Evolutionary conservation across 176 grass and related monocot genomes (phyloP).

Genomic region (Oryza glumipatula): DNA sequence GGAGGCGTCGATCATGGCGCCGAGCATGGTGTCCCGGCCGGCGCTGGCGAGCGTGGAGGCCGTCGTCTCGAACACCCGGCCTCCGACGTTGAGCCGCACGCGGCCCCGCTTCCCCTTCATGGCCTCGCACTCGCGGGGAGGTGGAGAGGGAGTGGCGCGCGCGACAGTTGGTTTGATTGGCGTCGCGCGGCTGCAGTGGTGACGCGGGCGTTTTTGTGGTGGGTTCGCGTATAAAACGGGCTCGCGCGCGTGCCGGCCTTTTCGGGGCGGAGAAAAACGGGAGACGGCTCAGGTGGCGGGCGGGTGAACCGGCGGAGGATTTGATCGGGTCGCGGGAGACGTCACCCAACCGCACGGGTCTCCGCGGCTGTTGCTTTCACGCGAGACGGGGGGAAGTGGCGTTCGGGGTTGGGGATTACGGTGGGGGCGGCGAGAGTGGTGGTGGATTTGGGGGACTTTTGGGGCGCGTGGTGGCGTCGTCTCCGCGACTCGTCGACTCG

Average conservation of each 20-base stretch:
- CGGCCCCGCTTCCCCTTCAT: slow-evolving; percentile 36
- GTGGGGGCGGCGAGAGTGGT: too few species aligned
- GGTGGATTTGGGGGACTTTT: too few species aligned
- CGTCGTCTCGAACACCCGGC: slow-evolving; percentile 84
- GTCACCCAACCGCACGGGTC: background rate
- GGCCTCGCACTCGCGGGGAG: background rate
- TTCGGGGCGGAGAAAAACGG: too few species aligned
- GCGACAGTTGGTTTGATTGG: background rate
- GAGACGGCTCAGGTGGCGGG: too few species aligned
- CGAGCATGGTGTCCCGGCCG: slow-evolving; percentile 91
- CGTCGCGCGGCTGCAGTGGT: too few species aligned
- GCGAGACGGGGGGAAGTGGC: background rate
- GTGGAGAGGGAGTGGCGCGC: background rate
- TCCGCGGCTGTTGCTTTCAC: slow-evolving; percentile 27
- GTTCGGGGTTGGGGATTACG: background rate
- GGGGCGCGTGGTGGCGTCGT: too few species aligned
- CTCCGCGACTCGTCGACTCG: background rate
- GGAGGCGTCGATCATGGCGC: slow-evolving; percentile 76
- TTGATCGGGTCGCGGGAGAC: background rate
- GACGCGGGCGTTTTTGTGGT: background rate
- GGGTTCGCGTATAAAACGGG: background rate
- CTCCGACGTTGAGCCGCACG: slow-evolving; percentile 84
- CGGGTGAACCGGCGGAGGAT: too few species aligned
- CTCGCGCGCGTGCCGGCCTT: background rate
- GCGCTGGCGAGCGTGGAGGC: slow-evolving; percentile 65